Evolutionary conservation across 2,329 filamentous ascomycete species (phyloP), one percentile per base, ranked within the genome.

Genomic region (Herpotrichia juniperi): DNA sequence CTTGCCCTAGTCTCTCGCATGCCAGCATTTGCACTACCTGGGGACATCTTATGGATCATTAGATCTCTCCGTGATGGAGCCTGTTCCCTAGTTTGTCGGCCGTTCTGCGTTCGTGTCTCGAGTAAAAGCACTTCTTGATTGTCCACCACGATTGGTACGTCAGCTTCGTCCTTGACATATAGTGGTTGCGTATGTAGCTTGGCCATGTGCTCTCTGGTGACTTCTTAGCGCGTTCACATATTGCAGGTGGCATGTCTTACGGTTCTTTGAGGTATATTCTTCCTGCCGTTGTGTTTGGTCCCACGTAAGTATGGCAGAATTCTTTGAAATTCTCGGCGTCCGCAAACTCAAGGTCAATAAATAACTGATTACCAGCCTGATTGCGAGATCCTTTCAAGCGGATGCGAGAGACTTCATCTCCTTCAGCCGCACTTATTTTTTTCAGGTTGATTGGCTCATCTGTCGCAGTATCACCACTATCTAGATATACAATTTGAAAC

Each of bases 261-360:
- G 9, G 40, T 16, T 30, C 19, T 28, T 7, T 14, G 16, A 9
- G 5, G 16, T 8, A 35, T 37, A 14, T 37, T 35, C 17, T 19
- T 31, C 5, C 9, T 4, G 9, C 24, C 4, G 16, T 11, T 3
- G 22, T 21, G 11, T 11, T 17, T 19, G 42, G 16, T 10, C 12
- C 17, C n/a, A 42, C 3, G 24, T 42, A 31, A 2, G 22, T 9
- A 7, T 58, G 25, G 17, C 50, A 42, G 40, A 67, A 65, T 0
- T 14, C 2, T 30, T 30, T 2, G 19, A 64, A 59, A n/a, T 62
- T 48, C 0, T 30, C 1, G 1, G 37, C 17, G 3, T 60, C 11
- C 10, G 35, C 21, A 43, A 72, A 71, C 12, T 59, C 21, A 7
- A 72, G 37, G 35, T 71, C 68, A 44, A 60, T 55, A 31, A 50